phyloP scores from a whole-genome alignment of 1,139 yeast species.

The Oligophagozyma castellii region DNA sequence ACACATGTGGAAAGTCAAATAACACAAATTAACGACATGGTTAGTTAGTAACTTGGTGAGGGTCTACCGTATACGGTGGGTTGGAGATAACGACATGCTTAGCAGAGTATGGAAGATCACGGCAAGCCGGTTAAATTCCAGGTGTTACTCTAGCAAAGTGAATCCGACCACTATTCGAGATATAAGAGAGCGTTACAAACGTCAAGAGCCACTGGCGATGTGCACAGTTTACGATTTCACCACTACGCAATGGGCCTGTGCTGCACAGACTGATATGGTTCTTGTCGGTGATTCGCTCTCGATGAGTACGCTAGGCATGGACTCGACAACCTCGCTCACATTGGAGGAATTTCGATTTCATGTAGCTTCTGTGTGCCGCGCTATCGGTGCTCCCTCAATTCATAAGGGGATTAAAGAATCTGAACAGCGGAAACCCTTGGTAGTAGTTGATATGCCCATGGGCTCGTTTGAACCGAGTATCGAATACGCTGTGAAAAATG shows the following conservation, averaged over 20 bases:
- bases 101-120: too few species aligned
- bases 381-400: conserved; percentile 32
- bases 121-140: too few species aligned
- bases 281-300: conserved; percentile 88
- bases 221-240: conserved; percentile 83
- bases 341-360: conserved; percentile 65
- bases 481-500: conserved; percentile 50
- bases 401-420: too few species aligned
- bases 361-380: conserved; percentile 63
- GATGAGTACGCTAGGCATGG: conserved; percentile 79
- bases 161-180: conserved; percentile 13
- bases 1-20: too few species aligned
- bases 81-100: too few species aligned
- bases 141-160: background rate
- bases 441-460: conserved; percentile 84
- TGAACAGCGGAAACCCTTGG: too few species aligned
- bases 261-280: conserved; percentile 53
- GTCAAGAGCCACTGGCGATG: conserved; percentile 35
- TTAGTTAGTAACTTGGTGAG: too few species aligned
- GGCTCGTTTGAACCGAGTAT: conserved; percentile 65
- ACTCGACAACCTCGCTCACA: conserved; percentile 59
- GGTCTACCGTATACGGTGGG: too few species aligned
- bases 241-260: conserved; percentile 59
- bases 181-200: conserved; percentile 10
- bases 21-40: too few species aligned